These are phyloP conservation scores for Colletotrichum agaves DNA, from an alignment of 2,329 filamentous ascomycete species.

Conservation along the genomic window DNA sequence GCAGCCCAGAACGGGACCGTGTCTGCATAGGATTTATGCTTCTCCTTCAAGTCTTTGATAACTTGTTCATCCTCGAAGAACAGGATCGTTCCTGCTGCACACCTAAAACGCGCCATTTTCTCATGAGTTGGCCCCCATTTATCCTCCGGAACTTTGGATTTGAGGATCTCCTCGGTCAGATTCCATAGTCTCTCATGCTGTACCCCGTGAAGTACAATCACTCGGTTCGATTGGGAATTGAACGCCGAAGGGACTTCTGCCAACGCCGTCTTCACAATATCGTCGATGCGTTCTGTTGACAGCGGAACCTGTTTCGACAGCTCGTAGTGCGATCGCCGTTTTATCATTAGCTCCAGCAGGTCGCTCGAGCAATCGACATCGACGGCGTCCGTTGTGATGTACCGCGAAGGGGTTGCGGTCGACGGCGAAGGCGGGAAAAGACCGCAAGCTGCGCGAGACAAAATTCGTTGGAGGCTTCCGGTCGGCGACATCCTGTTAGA, in stretches of 20 bases:
- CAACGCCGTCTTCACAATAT: conserved; percentile 73
- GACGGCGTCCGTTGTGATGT: neutral
- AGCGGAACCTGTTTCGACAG: conserved; percentile 73
- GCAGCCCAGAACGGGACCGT: conserved; percentile 81
- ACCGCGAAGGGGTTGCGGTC: neutral
- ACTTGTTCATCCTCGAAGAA: conserved; percentile 85
- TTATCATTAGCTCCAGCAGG: conserved; percentile 73
- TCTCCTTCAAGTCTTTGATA: conserved; percentile 73
- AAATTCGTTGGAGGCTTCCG: too few relatives aligned
- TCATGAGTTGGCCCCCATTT: conserved; percentile 64
- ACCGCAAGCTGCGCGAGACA: neutral
- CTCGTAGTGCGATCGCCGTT: conserved; percentile 76
- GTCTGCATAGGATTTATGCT: conserved; percentile 79
- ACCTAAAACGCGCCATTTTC: conserved; percentile 69
- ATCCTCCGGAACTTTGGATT: conserved; percentile 74
- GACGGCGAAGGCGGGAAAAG: neutral
- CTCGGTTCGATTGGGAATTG: conserved; percentile 87
- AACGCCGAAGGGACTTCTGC: conserved; percentile 81
- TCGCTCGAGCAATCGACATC: conserved; percentile 50
- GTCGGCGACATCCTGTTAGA: too few relatives aligned
- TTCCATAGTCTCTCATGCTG: conserved; percentile 94
- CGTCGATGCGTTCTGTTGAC: conserved; percentile 67
- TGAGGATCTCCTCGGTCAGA: conserved; percentile 71
- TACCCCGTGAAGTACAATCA: conserved; percentile 80
- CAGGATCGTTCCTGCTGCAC: conserved; percentile 81